Evolutionary conservation across 176 grass and related monocot genomes (phyloP).

Genomic region (Triticum dicoccoides): DNA sequence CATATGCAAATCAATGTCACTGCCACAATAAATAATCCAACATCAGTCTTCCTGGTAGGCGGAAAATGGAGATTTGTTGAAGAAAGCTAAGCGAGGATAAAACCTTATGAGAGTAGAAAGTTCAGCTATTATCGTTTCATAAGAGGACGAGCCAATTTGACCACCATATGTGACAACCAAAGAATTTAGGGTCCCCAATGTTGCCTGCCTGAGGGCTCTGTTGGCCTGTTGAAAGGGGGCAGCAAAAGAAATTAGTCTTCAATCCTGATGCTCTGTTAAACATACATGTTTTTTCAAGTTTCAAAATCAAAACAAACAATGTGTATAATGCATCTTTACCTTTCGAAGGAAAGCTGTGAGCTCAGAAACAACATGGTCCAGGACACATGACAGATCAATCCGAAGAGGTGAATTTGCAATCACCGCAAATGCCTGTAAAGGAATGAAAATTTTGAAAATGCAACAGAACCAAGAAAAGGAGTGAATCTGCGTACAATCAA

Average conservation of each 20-base stretch:
- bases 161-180: constrained; percentile 14
- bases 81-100: background rate
- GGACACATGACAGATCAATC: constrained; percentile 2
- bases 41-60: background rate
- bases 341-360: constrained; percentile 21
- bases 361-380: constrained; percentile 15
- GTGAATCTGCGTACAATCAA: background rate
- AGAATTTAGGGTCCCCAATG: constrained; percentile 21
- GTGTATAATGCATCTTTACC: background rate
- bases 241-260: background rate
- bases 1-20: constrained; percentile 21
- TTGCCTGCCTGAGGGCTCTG: constrained; percentile 8
- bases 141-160: constrained; percentile 16
- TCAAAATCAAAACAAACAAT: background rate
- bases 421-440: constrained; percentile 15
- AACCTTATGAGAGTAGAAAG: constrained; percentile 19
- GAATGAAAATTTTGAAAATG: background rate
- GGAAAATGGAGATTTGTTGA: background rate
- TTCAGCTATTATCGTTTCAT: constrained; percentile 3
- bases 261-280: background rate
- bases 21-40: background rate
- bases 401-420: constrained; percentile 6
- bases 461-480: background rate
- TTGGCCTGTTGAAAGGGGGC: background rate
- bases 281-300: background rate